Evolutionary conservation across 176 grass and related monocot genomes (phyloP).

Genomic region (Oryza rufipogon): DNA sequence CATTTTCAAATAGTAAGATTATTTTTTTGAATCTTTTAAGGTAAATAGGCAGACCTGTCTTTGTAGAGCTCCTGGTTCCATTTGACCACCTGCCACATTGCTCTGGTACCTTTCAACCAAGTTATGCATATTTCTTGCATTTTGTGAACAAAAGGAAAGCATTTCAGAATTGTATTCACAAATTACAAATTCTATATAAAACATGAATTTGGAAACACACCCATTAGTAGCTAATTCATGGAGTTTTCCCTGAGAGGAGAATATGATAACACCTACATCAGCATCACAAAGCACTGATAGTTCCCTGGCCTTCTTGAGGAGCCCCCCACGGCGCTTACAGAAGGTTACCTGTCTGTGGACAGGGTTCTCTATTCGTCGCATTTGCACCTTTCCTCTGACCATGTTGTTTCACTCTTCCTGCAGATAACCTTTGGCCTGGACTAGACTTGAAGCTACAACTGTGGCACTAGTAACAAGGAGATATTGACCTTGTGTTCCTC

Average conservation of each 20-base stretch:
- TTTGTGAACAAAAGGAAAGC: conserved; percentile 29
- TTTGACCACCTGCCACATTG: conserved; percentile 22
- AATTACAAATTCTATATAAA: conserved; percentile 12
- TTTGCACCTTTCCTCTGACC: conserved; percentile 57
- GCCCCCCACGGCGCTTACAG: conserved; percentile 46
- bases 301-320: conserved; percentile 64
- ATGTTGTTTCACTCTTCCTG: conserved; percentile 31
- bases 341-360: conserved; percentile 57
- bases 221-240: conserved; percentile 56
- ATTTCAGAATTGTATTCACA: conserved; percentile 24
- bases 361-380: conserved; percentile 52
- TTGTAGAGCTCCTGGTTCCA: conserved; percentile 33
- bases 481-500: conserved; percentile 33
- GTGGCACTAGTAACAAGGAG: conserved; percentile 6
- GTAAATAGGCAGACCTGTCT: conserved; percentile 36
- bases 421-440: conserved; percentile 44
- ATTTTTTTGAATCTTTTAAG: not conserved
- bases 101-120: conserved; percentile 59
- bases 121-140: conserved; percentile 58
- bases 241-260: conserved; percentile 53
- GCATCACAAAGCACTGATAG: conserved; percentile 52
- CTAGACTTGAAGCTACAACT: conserved; percentile 30
- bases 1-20: conserved; percentile 2
- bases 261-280: conserved; percentile 56
- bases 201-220: conserved; percentile 43